phyloP scores from a whole-genome alignment of 257 asterid genomes.

The Ilex aquifolium region DNA sequence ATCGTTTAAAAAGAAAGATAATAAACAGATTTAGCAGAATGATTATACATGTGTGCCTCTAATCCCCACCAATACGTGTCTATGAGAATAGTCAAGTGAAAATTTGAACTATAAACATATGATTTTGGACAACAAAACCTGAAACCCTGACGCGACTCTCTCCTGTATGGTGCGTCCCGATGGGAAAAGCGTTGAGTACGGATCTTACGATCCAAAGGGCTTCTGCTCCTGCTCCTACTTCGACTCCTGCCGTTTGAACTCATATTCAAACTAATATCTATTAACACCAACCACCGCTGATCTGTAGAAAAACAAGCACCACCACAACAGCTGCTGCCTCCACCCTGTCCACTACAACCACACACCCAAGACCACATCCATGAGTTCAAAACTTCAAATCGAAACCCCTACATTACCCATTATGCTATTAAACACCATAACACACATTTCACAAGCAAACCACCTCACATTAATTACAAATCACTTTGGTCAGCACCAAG shows the following conservation, averaged over 20 bases:
- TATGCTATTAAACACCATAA: conserved; percentile 39
- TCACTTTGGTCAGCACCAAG: conserved; percentile 17
- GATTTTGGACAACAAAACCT: conserved; percentile 66
- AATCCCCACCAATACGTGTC: too few species aligned
- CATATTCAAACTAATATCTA: conserved; percentile 38
- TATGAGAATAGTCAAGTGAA: too few species aligned
- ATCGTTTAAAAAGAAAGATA: too few species aligned
- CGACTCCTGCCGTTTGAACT: conserved; percentile 66
- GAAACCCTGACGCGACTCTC: conserved; percentile 83
- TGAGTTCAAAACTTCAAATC: conserved; percentile 32
- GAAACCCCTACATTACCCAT: conserved; percentile 33
- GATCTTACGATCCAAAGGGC: conserved; percentile 92
- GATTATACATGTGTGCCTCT: too few species aligned
- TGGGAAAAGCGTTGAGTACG: conserved; percentile 75
- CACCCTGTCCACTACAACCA: conserved; percentile 99
- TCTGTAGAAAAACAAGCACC: conserved; percentile 41
- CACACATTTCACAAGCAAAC: conserved; percentile 28
- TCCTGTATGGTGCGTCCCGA: conserved; percentile 92
- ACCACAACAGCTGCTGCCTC: conserved; percentile 63
- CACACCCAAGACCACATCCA: conserved; percentile 78
- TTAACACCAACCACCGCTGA: conserved; percentile 43
- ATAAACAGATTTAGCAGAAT: too few species aligned
- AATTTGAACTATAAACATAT: conserved; percentile 31
- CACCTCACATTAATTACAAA: conserved; percentile 27
- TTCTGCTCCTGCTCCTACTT: conserved; percentile 77